phyloP scores from a whole-genome alignment of 1,284 basidiomycete genomes.

The Boletus holoroseus region DNA sequence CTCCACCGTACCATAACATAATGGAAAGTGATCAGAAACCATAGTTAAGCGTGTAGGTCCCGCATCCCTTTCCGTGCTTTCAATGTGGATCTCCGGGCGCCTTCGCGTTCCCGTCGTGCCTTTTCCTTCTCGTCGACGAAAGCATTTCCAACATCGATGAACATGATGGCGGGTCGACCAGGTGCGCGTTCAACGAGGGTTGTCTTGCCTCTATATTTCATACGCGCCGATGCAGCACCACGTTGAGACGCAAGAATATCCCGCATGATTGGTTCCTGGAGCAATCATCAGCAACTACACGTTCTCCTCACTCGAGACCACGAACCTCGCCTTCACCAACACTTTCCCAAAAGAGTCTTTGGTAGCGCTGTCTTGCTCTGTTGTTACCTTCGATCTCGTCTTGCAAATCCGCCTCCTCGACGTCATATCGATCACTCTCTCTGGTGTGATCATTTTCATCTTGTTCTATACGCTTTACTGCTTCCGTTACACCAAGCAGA shows the following conservation, averaged over 20 bases:
- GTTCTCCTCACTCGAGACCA: constrained; percentile 8
- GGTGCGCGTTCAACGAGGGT: constrained; percentile 34
- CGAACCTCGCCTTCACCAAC: constrained; percentile 58
- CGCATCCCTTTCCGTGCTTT: constrained; percentile 30
- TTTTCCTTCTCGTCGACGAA: constrained; percentile 56
- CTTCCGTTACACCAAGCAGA: constrained; percentile 47
- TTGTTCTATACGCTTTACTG: neutral
- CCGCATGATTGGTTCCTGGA: constrained; percentile 52
- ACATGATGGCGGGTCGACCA: constrained; percentile 51
- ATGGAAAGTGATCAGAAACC: neutral
- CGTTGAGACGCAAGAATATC: constrained; percentile 43
- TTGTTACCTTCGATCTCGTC: constrained; percentile 52
- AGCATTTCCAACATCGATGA: constrained; percentile 64
- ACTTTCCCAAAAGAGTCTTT: constrained; percentile 70
- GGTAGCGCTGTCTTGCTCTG: constrained; percentile 57
- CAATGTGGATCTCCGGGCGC: constrained; percentile 40
- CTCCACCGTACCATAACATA: neutral
- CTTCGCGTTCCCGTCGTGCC: constrained; percentile 43
- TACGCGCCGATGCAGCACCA: constrained; percentile 36
- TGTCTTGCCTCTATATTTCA: constrained; percentile 34
- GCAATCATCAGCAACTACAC: constrained; percentile 1
- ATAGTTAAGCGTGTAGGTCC: constrained; percentile 1
- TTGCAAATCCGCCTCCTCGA: constrained; percentile 54
- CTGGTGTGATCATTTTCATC: constrained; percentile 16
- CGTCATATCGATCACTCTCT: constrained; percentile 37